Evolutionary conservation across 176 grass and related monocot genomes (phyloP).

Genomic region (Olyra latifolia): DNA sequence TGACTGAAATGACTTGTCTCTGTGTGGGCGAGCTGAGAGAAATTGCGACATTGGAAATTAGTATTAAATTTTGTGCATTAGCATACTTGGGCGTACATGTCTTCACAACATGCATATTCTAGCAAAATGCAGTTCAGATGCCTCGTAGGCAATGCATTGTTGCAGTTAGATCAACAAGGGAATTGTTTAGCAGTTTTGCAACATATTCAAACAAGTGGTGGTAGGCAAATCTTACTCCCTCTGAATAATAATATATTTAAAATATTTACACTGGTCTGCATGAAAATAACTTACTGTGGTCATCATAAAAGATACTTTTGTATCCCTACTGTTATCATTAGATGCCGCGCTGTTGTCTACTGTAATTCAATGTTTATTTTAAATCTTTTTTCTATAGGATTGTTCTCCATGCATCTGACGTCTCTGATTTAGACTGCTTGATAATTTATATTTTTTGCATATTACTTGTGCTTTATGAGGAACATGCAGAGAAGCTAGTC

Average conservation of each 20-base stretch:
- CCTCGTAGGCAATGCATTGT: constrained; percentile 10
- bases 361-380: neutral
- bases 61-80: neutral
- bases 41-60: neutral
- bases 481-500: neutral
- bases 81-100: neutral
- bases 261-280: neutral
- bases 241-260: neutral
- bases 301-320: neutral
- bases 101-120: neutral
- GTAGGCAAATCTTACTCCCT: constrained; percentile 2
- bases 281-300: neutral
- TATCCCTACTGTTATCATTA: neutral
- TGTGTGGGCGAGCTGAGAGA: neutral
- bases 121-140: constrained; percentile 5
- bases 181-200: constrained; percentile 11
- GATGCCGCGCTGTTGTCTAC: neutral
- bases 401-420: neutral
- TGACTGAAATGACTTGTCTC: neutral
- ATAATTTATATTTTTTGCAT: neutral
- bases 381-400: too few species aligned
- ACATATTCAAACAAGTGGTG: neutral
- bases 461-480: neutral
- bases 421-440: neutral
- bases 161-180: neutral